Base-by-base conservation (phyloP, 106 monocot species). In the Allium sativum region DNA sequence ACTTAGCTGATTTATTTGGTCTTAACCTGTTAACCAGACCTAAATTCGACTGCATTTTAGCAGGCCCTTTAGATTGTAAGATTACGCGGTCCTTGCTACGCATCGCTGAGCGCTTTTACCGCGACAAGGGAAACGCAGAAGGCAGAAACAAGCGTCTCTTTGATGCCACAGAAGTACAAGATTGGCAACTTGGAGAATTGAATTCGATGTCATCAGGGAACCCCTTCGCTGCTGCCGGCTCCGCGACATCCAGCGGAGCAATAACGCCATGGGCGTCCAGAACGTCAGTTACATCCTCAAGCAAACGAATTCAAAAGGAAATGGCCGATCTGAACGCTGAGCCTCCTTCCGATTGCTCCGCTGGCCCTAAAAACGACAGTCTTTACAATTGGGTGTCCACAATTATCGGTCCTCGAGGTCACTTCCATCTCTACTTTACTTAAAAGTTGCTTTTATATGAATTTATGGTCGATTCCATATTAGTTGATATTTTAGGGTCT, bases 301-400 rank as follows among this genome's bases (percentile, higher is more conserved):
- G 84, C 79, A 91, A 87, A 78, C 69, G 95, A 79, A 96, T 91
- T 48, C 87, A 90, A 72, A 96, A 96, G 71, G 95, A 96, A 77
- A 82, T 91, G 84, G 17, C 61, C 70, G 95, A 96, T 56, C 79
- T 96, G 54, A 79, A 70, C 68, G 73, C 81, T 18, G 79, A 90
- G 60, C 82, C 93, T 1, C 88, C 82, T 9, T 44, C 75, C 14
- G 86, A 87, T 20, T 95, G 94, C 71, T 90, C 84, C 15, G 84
- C 90, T 1, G 90, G 95, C 6, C 90, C 95, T 40, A 96, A 87
- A 69, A 82, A 81, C 18, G 90, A 95, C 61, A 82, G 82, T 59
- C 87, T 96, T 58, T 91, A 91, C 82, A 79, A 82, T 65, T 96
- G 95, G 90, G 56, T 96, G 65, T 84, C 95, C 70, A 87, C 95